phyloP scores from a whole-genome alignment of 2,329 filamentous ascomycete genomes.

The Raffaelea deltoideospora region DNA sequence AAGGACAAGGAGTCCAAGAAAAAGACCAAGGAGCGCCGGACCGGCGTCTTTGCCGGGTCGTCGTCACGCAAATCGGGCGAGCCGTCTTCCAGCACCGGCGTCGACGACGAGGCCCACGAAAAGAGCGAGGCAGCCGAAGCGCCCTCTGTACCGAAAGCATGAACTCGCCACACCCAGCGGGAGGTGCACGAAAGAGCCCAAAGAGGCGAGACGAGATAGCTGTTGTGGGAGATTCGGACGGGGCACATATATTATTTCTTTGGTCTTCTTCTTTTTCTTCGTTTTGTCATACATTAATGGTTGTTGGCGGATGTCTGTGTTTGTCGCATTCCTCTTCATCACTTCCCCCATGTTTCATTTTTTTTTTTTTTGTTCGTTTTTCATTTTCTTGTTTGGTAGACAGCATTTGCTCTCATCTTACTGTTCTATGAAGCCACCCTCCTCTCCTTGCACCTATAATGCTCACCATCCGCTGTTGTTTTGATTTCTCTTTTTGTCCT shows the following conservation, averaged over 20 bases:
- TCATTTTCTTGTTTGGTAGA: too few relatives aligned
- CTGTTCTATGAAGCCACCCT: too few relatives aligned
- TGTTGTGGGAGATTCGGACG: too few relatives aligned
- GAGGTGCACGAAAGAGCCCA: too few relatives aligned
- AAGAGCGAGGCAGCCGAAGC: conserved; percentile 17
- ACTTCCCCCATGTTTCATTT: too few relatives aligned
- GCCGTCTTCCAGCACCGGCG: background rate
- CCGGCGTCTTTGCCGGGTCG: background rate
- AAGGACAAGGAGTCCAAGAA: conserved; percentile 74
- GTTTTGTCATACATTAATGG: too few relatives aligned
- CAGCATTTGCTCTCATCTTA: too few relatives aligned
- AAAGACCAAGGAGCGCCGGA: conserved; percentile 33
- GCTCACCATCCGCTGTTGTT: too few relatives aligned
- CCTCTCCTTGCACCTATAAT: too few relatives aligned
- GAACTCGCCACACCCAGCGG: background rate
- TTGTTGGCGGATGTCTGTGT: background rate
- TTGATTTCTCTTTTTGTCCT: too few relatives aligned
- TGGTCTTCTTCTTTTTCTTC: background rate
- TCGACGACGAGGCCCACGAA: background rate
- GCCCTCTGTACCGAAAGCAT: conserved; percentile 21
- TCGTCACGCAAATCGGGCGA: background rate
- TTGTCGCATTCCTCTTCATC: background rate
- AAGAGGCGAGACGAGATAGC: too few relatives aligned
- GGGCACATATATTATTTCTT: too few relatives aligned
- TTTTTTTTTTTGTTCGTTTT: background rate